Percentiles rank a stretch among this genome's conserved stretches.
phyloP scores from a whole-genome alignment of 2,329 filamentous ascomycete genomes.

The Colletotrichum sansevieriae region DNA sequence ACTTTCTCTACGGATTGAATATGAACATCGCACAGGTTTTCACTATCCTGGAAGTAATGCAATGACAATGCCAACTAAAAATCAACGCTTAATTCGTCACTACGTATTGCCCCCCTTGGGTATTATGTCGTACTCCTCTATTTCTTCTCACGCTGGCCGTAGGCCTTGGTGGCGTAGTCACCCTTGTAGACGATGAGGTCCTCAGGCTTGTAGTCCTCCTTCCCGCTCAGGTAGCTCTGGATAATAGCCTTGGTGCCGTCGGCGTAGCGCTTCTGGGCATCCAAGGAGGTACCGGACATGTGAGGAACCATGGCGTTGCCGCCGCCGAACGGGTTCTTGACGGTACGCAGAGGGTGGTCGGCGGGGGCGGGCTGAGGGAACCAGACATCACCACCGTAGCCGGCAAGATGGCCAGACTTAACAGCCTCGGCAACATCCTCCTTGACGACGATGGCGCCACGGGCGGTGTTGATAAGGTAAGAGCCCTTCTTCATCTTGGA shows the following conservation, averaged over 20 bases:
- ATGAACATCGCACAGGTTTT: constrained; percentile 30
- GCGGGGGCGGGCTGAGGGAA: constrained; percentile 96
- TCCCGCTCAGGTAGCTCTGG: constrained; percentile 89
- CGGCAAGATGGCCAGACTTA: constrained; percentile 89
- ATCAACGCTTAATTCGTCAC: constrained; percentile 28
- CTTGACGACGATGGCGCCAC: constrained; percentile 99
- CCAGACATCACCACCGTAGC: constrained; percentile 93
- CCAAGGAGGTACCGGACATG: constrained; percentile 99
- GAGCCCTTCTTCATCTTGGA: constrained; percentile 98
- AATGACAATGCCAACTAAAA: constrained; percentile 31
- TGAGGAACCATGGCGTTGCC: constrained; percentile 99
- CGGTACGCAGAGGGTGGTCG: constrained; percentile 92
- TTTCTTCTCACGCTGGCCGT: constrained; percentile 78
- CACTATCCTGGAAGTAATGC: constrained; percentile 23
- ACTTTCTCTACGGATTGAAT: too few relatives aligned
- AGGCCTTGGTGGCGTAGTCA: constrained; percentile 95
- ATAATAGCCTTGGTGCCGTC: constrained; percentile 90
- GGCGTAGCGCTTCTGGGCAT: constrained; percentile 94
- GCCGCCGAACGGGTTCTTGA: constrained; percentile 94
- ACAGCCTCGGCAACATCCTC: constrained; percentile 97
- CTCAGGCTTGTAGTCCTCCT: constrained; percentile 87
- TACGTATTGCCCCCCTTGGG: constrained; percentile 8
- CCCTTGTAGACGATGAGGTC: constrained; percentile 92
- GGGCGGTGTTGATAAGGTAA: constrained; percentile 98
- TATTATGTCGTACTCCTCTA: constrained; percentile 23